These are phyloP conservation scores for Middelhovenomyces tepae DNA, from an alignment of 805 yeast species.

Conservation along the genomic window DNA sequence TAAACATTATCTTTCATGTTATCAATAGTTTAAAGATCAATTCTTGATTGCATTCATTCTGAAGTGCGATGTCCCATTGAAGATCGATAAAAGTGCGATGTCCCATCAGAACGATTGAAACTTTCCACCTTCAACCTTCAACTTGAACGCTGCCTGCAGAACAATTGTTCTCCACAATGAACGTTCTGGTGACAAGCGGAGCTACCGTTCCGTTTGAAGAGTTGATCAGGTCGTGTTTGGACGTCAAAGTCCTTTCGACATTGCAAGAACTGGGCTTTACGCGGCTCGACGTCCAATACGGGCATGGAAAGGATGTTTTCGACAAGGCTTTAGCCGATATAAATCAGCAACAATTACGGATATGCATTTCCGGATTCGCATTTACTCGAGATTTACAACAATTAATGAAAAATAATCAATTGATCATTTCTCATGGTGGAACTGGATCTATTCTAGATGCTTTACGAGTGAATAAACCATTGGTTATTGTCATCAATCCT, in stretches of 20 bases:
- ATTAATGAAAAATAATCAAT: slow-evolving; percentile 38
- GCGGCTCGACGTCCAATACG: slow-evolving; percentile 51
- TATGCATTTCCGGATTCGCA: slow-evolving; percentile 36
- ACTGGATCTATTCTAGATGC: slow-evolving; percentile 89
- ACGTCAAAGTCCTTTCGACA: slow-evolving; percentile 27
- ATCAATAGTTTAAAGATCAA: no score
- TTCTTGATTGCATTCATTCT: no score
- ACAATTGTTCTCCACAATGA: no score
- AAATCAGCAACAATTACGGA: slow-evolving; percentile 2
- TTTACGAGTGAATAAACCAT: slow-evolving; percentile 43
- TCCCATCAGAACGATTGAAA: no score
- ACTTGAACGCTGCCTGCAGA: no score
- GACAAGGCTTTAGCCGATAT: slow-evolving; percentile 12
- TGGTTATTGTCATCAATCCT: slow-evolving; percentile 65
- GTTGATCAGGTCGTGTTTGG: slow-evolving; percentile 41
- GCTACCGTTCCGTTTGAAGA: slow-evolving; percentile 77
- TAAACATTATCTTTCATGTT: no score
- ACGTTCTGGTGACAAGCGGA: slow-evolving; percentile 71
- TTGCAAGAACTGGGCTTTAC: slow-evolving; percentile 33
- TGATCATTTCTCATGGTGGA: slow-evolving; percentile 82
- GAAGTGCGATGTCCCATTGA: no score
- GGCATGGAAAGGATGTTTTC: slow-evolving; percentile 31
- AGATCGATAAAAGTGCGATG: no score
- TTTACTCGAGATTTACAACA: slow-evolving; percentile 36
- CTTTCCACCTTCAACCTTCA: no score